A percentile compares a stretch with the other conserved stretches of the same genome.
These are phyloP conservation scores for Solanum habrochaites DNA, from an alignment of 257 asterid species.

Conservation along the genomic window DNA sequence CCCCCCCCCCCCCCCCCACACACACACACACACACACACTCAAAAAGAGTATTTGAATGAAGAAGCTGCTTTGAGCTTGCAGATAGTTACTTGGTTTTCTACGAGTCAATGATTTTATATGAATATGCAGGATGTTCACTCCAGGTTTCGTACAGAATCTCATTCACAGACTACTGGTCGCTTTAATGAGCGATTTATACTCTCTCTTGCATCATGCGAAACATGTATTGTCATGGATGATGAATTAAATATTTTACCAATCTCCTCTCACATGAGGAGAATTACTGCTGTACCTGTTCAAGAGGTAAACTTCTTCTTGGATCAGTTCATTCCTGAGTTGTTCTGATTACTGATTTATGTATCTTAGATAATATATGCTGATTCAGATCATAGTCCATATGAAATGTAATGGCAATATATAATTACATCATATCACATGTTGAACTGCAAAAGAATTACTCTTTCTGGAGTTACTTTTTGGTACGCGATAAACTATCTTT, in stretches of 20 bases:
- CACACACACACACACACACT: neutral
- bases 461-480: neutral
- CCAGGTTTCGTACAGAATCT: constrained; percentile 90
- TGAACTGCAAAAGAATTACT: neutral
- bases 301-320: constrained; percentile 41
- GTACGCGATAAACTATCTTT: neutral
- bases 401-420: neutral
- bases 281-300: constrained; percentile 37
- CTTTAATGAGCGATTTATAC: constrained; percentile 92
- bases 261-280: constrained; percentile 88
- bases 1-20: neutral
- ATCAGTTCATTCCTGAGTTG: neutral
- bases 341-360: neutral
- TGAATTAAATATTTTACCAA: constrained; percentile 81
- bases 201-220: constrained; percentile 85
- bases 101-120: neutral
- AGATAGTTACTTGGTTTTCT: neutral
- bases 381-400: neutral
- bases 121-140: constrained; percentile 82
- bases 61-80: neutral
- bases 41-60: neutral
- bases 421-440: neutral
- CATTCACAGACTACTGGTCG: constrained; percentile 73
- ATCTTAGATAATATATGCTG: neutral
- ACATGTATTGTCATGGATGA: constrained; percentile 96